Base-by-base conservation (phyloP, 148 eudicot species). In the Persicaria tinctoria region DNA sequence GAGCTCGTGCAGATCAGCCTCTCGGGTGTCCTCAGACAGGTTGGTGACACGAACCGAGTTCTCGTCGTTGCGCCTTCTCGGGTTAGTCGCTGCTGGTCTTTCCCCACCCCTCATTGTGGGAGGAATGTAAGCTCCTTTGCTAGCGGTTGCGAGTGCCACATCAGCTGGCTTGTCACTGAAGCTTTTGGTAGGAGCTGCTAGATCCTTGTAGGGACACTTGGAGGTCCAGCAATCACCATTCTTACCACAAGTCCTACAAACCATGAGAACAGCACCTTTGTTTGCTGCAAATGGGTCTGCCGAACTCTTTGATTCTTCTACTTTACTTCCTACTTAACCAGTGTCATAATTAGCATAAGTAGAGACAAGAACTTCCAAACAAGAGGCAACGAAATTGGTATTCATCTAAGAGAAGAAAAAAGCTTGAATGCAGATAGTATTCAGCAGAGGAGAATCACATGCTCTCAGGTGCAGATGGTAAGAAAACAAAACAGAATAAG, bases 151-250 rank as follows among this genome's bases (percentile, higher is more conserved):
- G 17, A 83, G 73, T 5, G 88, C 95, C 0, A 87, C 10, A 13
- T 78, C 45, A 7, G 84, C 57, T 32, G 97, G 93, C 82, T 87
- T 89, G 57, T 91, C 93, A n/a, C 51, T 46, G 27, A 86, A 85
- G 68, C 62, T 72, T 41, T 87, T 93, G 17, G 84, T 74, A 45
- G 84, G 87, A 71, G 83, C 86, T 6, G 98, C 90, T 12, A 94
- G 88, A 78, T 89, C 98, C 85, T 91, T 94, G 87, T 90, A 94
- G 3, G 98, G 98, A 74, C 98, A 94, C 83, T 85, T 86, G n/a
- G 97, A 78, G 14, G 93, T 87, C 98, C 98, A 91, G 84, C 91
- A 97, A 48, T 94, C 98, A 66, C 98, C 98, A 71, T 87, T 94
- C 84, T 91, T 91, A 48, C 91, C 93, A 79, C 97, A 94, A 5